A percentile compares a stretch with the other conserved stretches of the same genome.
phyloP scores from a whole-genome alignment of 2,329 filamentous ascomycete genomes.

The Alternaria incomplexa region DNA sequence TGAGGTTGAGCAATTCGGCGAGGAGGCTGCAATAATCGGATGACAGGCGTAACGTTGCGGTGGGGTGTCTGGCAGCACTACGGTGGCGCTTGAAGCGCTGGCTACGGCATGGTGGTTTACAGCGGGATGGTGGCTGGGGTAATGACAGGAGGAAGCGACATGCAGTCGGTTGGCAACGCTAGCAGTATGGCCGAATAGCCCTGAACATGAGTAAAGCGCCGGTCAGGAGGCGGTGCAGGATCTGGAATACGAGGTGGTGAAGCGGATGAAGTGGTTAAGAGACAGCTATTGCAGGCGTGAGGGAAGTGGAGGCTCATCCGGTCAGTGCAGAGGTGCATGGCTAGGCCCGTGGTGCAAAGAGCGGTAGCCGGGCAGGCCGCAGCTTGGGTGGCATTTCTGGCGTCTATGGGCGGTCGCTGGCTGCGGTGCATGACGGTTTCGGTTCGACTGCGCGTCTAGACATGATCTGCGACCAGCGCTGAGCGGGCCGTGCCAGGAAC shows the following conservation, averaged over 20 bases:
- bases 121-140: background rate
- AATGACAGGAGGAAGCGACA: background rate
- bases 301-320: background rate
- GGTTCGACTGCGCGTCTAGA: slow-evolving; percentile 5
- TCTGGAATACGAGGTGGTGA: background rate
- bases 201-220: background rate
- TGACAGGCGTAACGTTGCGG: background rate
- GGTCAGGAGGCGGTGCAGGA: background rate
- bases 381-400: slow-evolving; percentile 3
- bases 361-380: slow-evolving; percentile 12
- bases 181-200: background rate
- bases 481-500: slow-evolving; percentile 24
- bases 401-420: slow-evolving; percentile 11
- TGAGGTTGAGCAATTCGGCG: background rate
- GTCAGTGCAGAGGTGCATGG: background rate
- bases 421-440: background rate
- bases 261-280: background rate
- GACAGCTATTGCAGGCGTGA: background rate
- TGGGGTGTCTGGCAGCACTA: background rate
- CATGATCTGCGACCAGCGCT: slow-evolving; percentile 16
- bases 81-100: background rate
- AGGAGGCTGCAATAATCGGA: background rate
- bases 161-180: background rate
- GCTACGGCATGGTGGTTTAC: background rate
- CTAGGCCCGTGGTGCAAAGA: background rate